Conservation (phyloP, 371 early-diverging fungal species). For the Zychaea mexicana region DNA sequence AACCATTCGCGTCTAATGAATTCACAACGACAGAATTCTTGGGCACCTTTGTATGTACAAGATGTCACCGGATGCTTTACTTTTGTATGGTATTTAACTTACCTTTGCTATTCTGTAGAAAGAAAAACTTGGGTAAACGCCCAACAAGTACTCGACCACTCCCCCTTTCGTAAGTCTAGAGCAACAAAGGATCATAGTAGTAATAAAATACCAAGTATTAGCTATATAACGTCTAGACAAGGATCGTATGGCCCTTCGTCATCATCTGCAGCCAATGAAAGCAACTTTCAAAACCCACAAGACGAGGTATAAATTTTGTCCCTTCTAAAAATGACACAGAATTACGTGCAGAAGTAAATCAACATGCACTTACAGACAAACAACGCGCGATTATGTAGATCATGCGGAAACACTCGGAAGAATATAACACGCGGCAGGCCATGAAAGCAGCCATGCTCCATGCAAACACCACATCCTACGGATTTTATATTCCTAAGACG, state of each 20-base stretch:
- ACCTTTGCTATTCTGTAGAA: background rate
- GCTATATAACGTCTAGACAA: background rate
- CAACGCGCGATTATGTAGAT: background rate
- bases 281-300: background rate
- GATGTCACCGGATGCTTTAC: too few relatives aligned
- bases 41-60: background rate
- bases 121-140: background rate
- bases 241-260: background rate
- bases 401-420: slow-evolving; percentile 24
- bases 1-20: background rate
- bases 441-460: slow-evolving; percentile 21
- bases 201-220: background rate
- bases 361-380: background rate
- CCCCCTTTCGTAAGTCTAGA: background rate
- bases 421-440: slow-evolving; percentile 17
- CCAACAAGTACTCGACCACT: background rate
- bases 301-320: slow-evolving; percentile 1
- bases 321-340: too few relatives aligned
- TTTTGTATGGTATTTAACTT: background rate
- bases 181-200: too few relatives aligned
- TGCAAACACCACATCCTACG: slow-evolving; percentile 17
- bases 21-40: background rate
- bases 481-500: slow-evolving; percentile 14
- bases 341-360: background rate
- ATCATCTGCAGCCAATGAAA: too few relatives aligned